phyloP scores from a whole-genome alignment of 1,284 basidiomycete genomes.

The Ustilago shanxiensis region DNA sequence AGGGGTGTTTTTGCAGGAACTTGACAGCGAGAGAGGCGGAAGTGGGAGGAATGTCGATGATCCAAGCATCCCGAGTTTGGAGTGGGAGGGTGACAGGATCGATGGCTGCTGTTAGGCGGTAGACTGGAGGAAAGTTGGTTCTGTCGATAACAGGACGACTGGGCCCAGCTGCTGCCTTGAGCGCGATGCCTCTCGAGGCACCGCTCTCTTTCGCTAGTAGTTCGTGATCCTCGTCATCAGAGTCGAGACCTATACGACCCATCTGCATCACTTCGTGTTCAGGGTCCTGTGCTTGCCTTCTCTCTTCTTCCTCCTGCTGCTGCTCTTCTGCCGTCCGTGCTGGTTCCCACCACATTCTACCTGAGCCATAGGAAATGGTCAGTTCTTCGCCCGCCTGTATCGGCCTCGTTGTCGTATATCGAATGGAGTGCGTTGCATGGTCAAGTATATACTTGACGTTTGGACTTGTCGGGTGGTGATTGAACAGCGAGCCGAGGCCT shows the following conservation, averaged over 20 bases:
- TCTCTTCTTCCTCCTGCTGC: conserved; percentile 14
- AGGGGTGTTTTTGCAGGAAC: conserved; percentile 40
- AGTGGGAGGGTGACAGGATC: conserved; percentile 70
- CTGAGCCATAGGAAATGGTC: conserved; percentile 79
- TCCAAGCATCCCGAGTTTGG: conserved; percentile 80
- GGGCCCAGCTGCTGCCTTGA: conserved; percentile 21
- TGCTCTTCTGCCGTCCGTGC: conserved; percentile 8
- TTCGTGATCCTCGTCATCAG: conserved; percentile 17
- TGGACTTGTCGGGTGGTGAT: conserved; percentile 77
- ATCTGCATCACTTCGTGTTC: conserved; percentile 13
- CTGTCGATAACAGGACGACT: conserved; percentile 13
- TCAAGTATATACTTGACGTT: conserved; percentile 79
- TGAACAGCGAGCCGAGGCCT: conserved; percentile 86
- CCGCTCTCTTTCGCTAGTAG: not conserved
- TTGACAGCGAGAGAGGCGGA: conserved; percentile 43
- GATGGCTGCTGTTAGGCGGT: conserved; percentile 68
- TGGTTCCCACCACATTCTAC: conserved; percentile 68
- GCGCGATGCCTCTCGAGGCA: conserved; percentile 26
- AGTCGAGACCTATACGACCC: conserved; percentile 23
- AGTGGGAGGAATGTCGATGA: conserved; percentile 78
- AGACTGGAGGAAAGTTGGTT: conserved; percentile 56
- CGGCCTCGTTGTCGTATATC: conserved; percentile 76
- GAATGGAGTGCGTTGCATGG: conserved; percentile 75
- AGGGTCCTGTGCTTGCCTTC: conserved; percentile 6
- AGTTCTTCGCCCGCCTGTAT: conserved; percentile 79